Evolutionary conservation across 2,329 filamentous ascomycete species (phyloP).

Genomic region (Kalmusia sp.): DNA sequence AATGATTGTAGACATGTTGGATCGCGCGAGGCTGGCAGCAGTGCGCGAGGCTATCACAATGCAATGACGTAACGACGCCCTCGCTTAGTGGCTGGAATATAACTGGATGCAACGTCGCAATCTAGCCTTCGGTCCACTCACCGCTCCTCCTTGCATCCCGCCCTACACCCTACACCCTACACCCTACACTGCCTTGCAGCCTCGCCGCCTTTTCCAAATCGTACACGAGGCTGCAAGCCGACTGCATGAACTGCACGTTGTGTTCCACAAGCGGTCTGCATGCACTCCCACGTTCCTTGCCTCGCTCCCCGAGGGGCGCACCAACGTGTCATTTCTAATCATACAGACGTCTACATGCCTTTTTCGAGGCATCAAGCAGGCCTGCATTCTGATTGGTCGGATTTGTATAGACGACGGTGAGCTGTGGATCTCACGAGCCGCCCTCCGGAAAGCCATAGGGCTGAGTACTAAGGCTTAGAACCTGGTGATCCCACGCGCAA

Average conservation of each 20-base stretch:
- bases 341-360: slow-evolving; percentile 5
- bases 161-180: too few species aligned
- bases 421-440: slow-evolving; percentile 21
- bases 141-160: slow-evolving; percentile 3
- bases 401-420: slow-evolving; percentile 32
- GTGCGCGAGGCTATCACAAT: too few species aligned
- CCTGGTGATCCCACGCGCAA: slow-evolving; percentile 4
- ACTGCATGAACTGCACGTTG: slow-evolving; percentile 2
- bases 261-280: slow-evolving; percentile 8
- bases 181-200: slow-evolving; percentile 3
- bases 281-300: not conserved
- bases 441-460: slow-evolving; percentile 25
- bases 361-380: slow-evolving; percentile 5
- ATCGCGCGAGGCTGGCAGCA: slow-evolving; percentile 3
- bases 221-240: not conserved
- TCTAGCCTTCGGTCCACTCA: slow-evolving; percentile 3
- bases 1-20: too few species aligned
- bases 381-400: slow-evolving; percentile 18
- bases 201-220: not conserved
- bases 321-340: slow-evolving; percentile 2
- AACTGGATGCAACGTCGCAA: slow-evolving; percentile 9
- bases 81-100: not conserved
- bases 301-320: slow-evolving; percentile 1
- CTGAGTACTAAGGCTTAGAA: slow-evolving; percentile 30
- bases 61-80: not conserved